These are phyloP conservation scores for Tilletia walkeri DNA, from an alignment of 1,284 basidiomycete species.

Conservation along the genomic window DNA sequence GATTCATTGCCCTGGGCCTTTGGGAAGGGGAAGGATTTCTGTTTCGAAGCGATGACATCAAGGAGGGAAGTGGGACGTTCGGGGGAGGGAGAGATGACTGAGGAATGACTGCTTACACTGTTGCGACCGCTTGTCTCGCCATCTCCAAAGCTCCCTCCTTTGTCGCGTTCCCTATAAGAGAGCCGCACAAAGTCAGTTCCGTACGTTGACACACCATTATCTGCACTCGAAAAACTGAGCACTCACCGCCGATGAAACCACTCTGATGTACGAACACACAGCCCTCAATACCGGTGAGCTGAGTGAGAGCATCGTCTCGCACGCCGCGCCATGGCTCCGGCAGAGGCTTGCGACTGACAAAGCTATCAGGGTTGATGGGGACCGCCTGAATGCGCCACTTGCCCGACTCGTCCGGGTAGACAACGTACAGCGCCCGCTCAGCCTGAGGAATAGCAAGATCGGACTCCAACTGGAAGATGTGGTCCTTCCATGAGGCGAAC, in stretches of 20 bases:
- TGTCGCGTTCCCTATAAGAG: constrained; percentile 74
- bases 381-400: constrained; percentile 96
- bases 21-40: not conserved
- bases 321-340: constrained; percentile 91
- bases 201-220: not conserved
- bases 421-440: constrained; percentile 71
- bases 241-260: constrained; percentile 88
- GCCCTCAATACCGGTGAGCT: constrained; percentile 71
- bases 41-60: not conserved
- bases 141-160: constrained; percentile 81
- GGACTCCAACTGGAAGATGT: constrained; percentile 80
- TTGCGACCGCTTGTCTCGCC: constrained; percentile 66
- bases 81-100: not conserved
- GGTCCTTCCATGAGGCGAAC: constrained; percentile 87
- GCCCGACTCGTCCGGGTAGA: constrained; percentile 74
- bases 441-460: constrained; percentile 39
- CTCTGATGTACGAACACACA: constrained; percentile 91
- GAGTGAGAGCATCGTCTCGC: constrained; percentile 76
- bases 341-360: constrained; percentile 84
- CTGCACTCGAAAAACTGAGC: not conserved
- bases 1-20: not conserved
- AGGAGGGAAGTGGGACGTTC: no score
- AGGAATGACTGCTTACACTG: not conserved
- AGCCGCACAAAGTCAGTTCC: constrained; percentile 12
- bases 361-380: constrained; percentile 75